Evolutionary conservation across 2,329 filamentous ascomycete genomes (phyloP).

Genomic region (Colletotrichum lupini): DNA sequence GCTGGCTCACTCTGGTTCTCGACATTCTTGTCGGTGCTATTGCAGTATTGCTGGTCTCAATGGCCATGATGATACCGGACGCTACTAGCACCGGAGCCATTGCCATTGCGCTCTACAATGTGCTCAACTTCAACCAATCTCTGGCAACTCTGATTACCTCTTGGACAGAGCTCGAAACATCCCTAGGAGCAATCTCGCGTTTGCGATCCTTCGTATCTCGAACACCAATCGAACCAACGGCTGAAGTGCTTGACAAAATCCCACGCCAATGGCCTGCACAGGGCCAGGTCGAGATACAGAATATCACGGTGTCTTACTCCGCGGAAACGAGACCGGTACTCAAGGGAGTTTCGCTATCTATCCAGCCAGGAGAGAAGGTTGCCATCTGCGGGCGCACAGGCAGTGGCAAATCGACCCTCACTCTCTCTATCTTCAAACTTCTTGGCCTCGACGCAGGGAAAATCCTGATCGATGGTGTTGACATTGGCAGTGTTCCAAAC

Average conservation of each 20-base stretch:
- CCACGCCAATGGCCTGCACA: constrained; percentile 37
- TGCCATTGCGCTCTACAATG: constrained; percentile 44
- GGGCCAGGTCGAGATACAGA: constrained; percentile 33
- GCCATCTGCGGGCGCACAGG: constrained; percentile 41
- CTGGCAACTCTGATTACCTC: constrained; percentile 38
- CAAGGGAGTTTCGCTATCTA: constrained; percentile 31
- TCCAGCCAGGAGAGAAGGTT: constrained; percentile 37
- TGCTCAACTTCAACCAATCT: constrained; percentile 44
- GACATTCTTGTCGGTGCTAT: constrained; percentile 48
- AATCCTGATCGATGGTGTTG: constrained; percentile 44
- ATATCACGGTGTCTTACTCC: constrained; percentile 31
- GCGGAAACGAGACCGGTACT: constrained; percentile 26
- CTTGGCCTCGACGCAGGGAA: constrained; percentile 41
- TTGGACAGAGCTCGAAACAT: constrained; percentile 40
- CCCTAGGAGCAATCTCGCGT: constrained; percentile 39
- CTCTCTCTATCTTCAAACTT: constrained; percentile 38
- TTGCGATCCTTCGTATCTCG: constrained; percentile 35
- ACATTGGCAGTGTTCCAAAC: constrained; percentile 39
- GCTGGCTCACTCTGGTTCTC: constrained; percentile 60
- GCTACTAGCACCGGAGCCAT: constrained; percentile 35
- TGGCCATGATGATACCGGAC: constrained; percentile 13
- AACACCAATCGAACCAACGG: constrained; percentile 30
- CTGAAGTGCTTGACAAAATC: constrained; percentile 11
- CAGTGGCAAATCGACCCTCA: constrained; percentile 36
- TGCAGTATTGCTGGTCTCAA: constrained; percentile 37